These are phyloP conservation scores for Aspergillus egyptiacus DNA, from an alignment of 495 filamentous ascomycete species.

Conservation along the genomic window DNA sequence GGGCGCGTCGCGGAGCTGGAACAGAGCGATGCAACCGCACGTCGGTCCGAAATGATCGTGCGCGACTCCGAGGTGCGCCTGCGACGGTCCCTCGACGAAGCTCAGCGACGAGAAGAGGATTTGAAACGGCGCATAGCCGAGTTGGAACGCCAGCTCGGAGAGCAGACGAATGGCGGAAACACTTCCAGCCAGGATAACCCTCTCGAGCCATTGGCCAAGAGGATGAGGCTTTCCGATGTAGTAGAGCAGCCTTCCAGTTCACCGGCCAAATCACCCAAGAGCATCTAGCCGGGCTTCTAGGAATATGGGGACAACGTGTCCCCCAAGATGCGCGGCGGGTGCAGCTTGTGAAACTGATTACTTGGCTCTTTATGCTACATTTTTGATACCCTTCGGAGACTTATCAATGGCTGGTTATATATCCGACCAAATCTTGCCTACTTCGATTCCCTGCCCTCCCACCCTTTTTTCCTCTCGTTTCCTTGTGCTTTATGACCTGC, in stretches of 20 bases:
- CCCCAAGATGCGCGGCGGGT: background rate
- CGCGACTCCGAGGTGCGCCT: constrained; percentile 56
- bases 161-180: constrained; percentile 22
- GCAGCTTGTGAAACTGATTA: constrained; percentile 21
- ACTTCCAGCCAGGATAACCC: constrained; percentile 23
- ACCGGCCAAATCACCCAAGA: constrained; percentile 37
- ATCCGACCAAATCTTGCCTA: constrained; percentile 21
- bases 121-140: constrained; percentile 79
- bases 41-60: constrained; percentile 52
- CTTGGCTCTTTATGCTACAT: constrained; percentile 32
- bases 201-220: constrained; percentile 42
- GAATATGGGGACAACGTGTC: constrained; percentile 2
- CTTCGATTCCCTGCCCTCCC: constrained; percentile 4
- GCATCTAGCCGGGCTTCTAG: constrained; percentile 20
- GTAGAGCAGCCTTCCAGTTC: constrained; percentile 38
- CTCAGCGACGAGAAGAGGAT: constrained; percentile 69
- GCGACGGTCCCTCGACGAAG: constrained; percentile 65
- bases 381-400: constrained; percentile 44
- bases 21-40: constrained; percentile 61
- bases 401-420: constrained; percentile 33
- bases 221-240: constrained; percentile 39
- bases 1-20: constrained; percentile 86
- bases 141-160: constrained; percentile 58
- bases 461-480: background rate
- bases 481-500: constrained; percentile 3